Evolutionary conservation across 2,329 filamentous ascomycete species (phyloP).

Genomic region (Coniochaeta pulveracea): DNA sequence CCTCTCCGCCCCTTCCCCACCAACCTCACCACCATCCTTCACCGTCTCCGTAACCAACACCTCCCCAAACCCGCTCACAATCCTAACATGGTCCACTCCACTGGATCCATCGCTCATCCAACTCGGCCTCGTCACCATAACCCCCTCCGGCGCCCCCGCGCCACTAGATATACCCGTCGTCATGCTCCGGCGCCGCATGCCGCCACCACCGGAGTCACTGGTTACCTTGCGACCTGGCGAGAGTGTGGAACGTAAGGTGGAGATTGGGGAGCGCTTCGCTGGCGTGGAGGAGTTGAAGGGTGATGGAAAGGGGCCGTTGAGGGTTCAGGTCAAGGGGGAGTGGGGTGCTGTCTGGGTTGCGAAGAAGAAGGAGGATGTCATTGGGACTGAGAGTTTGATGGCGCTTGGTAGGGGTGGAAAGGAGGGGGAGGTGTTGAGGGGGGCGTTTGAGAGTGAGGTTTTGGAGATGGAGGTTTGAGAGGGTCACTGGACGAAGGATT

Average conservation of each 20-base stretch:
- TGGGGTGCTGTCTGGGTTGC: constrained; percentile 1
- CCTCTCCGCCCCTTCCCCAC: neutral
- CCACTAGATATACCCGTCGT: constrained; percentile 5
- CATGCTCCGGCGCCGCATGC: constrained; percentile 8
- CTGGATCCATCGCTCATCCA: constrained; percentile 7
- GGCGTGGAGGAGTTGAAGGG: neutral
- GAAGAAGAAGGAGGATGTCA: neutral
- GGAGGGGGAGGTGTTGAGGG: neutral
- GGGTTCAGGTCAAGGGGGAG: neutral
- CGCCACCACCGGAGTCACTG: constrained; percentile 4
- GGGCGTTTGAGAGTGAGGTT: neutral
- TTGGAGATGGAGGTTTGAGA: neutral
- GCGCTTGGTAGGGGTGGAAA: neutral
- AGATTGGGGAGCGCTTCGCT: constrained; percentile 4
- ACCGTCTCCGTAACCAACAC: constrained; percentile 6
- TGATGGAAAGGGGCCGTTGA: constrained; percentile 1
- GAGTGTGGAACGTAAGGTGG: neutral
- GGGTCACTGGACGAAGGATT: too few species aligned
- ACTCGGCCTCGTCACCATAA: constrained; percentile 6
- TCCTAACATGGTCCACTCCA: constrained; percentile 8
- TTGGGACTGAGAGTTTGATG: neutral
- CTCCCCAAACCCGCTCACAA: constrained; percentile 7
- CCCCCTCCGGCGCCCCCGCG: neutral
- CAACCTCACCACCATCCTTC: constrained; percentile 4
- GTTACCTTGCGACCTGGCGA: constrained; percentile 5